A percentile compares a stretch with the other conserved stretches of the same genome.
Evolutionary conservation across 228 moss, liverwort and hornwort species (phyloP).

Genomic region (Sphagnum magellanicum): DNA sequence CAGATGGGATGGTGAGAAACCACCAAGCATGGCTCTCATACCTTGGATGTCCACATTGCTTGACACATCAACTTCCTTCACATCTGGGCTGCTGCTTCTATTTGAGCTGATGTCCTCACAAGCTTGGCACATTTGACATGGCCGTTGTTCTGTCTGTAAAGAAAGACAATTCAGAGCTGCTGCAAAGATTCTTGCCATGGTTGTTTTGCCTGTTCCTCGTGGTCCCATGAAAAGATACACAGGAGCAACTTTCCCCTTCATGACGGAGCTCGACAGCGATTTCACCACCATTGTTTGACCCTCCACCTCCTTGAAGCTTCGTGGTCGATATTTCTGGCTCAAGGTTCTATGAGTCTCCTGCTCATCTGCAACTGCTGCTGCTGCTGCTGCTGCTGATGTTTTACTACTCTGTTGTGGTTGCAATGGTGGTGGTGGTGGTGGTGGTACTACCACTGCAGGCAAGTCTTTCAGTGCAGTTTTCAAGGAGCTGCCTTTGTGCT

Average conservation of each 20-base stretch:
- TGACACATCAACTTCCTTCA: constrained; percentile 64
- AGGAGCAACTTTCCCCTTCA: constrained; percentile 68
- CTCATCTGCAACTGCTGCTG: constrained; percentile 11
- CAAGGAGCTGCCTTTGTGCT: background rate
- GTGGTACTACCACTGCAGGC: background rate
- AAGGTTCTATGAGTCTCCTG: constrained; percentile 36
- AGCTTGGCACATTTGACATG: constrained; percentile 64
- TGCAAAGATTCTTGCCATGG: constrained; percentile 72
- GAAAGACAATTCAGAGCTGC: constrained; percentile 67
- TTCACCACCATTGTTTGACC: constrained; percentile 76
- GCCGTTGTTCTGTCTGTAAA: constrained; percentile 26
- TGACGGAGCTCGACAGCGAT: constrained; percentile 47
- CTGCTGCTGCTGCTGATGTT: background rate
- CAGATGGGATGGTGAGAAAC: constrained; percentile 27
- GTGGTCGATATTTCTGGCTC: constrained; percentile 78
- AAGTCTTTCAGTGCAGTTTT: constrained; percentile 1
- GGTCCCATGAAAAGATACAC: constrained; percentile 83
- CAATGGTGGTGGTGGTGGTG: too few species aligned
- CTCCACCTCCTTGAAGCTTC: constrained; percentile 60
- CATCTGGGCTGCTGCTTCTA: constrained; percentile 31
- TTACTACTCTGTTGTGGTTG: too few species aligned
- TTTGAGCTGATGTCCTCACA: constrained; percentile 28
- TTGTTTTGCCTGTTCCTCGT: constrained; percentile 80
- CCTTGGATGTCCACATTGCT: constrained; percentile 42
- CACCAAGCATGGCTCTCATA: constrained; percentile 38